Evolutionary conservation across 1,139 yeast species (phyloP).

Genomic region (Pichia sp.): DNA sequence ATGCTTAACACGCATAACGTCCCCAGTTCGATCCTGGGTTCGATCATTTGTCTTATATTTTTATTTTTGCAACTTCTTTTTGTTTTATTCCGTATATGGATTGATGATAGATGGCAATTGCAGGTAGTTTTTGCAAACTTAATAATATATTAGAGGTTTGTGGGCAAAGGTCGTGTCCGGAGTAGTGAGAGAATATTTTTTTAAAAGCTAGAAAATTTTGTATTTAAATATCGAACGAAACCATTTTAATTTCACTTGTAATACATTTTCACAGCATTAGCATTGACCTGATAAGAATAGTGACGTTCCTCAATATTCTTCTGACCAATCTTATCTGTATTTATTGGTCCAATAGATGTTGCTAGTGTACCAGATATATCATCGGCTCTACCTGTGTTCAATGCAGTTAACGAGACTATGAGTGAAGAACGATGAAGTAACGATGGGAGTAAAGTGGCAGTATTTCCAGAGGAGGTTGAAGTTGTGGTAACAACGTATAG

Average conservation of each 20-base stretch:
- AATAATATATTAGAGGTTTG: too few relatives aligned
- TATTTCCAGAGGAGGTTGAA: slow-evolving; percentile 30
- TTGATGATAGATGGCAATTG: too few relatives aligned
- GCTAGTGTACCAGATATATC: slow-evolving; percentile 73
- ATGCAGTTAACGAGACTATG: slow-evolving; percentile 51
- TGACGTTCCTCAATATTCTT: slow-evolving; percentile 4
- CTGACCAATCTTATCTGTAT: not conserved
- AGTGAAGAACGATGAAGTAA: slow-evolving; percentile 44
- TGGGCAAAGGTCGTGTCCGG: too few relatives aligned
- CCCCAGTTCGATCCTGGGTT: slow-evolving; percentile 99
- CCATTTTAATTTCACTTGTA: slow-evolving; percentile 9
- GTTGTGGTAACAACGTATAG: slow-evolving; percentile 29
- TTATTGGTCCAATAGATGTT: slow-evolving; percentile 25
- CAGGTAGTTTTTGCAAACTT: too few relatives aligned
- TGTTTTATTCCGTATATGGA: not conserved
- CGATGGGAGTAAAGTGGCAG: slow-evolving; percentile 41
- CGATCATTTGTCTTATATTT: slow-evolving; percentile 47
- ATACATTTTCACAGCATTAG: slow-evolving; percentile 9
- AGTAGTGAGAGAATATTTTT: too few relatives aligned
- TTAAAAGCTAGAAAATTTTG: too few relatives aligned
- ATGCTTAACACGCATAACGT: slow-evolving; percentile 99
- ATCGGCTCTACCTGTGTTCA: slow-evolving; percentile 74
- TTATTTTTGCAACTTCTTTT: slow-evolving; percentile 1
- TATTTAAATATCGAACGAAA: too few relatives aligned
- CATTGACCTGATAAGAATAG: slow-evolving; percentile 9